Evolutionary conservation across 805 yeast genomes (phyloP), one percentile per base, ranked within the genome.

Genomic region (Helenozyma rhizophorensis): DNA sequence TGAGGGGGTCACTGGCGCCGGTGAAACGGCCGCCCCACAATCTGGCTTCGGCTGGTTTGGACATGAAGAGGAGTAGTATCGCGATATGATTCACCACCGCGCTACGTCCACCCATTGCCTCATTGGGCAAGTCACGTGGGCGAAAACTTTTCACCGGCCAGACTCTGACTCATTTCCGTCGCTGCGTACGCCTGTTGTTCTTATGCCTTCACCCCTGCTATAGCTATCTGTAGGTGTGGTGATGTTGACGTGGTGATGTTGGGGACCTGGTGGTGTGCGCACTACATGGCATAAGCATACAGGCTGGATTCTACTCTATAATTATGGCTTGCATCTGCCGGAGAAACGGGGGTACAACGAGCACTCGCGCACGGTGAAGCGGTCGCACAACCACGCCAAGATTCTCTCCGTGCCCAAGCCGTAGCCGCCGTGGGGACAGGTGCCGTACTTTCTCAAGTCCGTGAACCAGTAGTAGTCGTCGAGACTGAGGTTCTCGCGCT

Each of bases 1-100:
- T 93, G 54, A 93, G 68, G 3, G 99, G 99, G 52, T 93, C 99
- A 18, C 95, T 80, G 42, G 90, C 90, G 4, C 95, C 97, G 40
- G 97, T 90, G 66, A 90, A 90, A 62, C 98, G 78, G 51, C 97
- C 98, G 51, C 98, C 98, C 98, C 98, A 90, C 45, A 90, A 70
- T 60, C 80, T 89, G 50, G 68, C 71, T 62, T 82, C 88, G 18
- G 80, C 63, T 45, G 80, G 79, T 48, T 72, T 45, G 9, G 47
- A 40, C 47, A 42, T 42, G 17, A 30, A n/a, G 15, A 23, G 21
- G 14, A 25, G 31, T 16, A 23, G 27, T 23, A 17, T 17, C 5
- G 13, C 18, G 21, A 21, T n/a, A 21, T 32, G 53, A 48, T 48
- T 48, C 46, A 39, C 36, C 48, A 48, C 51, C 53, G 53, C 53